Evolutionary conservation across 2,329 filamentous ascomycete genomes (phyloP).

Genomic region (Aureobasidium lini): DNA sequence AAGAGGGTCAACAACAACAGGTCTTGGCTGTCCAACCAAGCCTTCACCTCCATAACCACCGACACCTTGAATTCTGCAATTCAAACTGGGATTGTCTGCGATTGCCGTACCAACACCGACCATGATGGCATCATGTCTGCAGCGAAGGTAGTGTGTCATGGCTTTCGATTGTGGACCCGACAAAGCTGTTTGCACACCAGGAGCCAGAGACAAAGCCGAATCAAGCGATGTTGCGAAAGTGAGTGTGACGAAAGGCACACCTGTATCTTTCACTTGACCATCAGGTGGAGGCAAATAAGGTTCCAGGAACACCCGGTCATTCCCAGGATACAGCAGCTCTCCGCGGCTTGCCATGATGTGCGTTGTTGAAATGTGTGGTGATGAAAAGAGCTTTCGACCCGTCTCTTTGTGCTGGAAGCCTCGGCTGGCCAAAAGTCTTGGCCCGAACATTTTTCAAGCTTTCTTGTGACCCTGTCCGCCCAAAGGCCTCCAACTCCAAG

Average conservation of each 20-base stretch:
- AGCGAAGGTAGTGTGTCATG: slow-evolving; percentile 88
- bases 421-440: slow-evolving; percentile 9
- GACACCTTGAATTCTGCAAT: slow-evolving; percentile 63
- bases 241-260: slow-evolving; percentile 57
- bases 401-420: not conserved
- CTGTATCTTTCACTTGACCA: not conserved
- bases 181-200: slow-evolving; percentile 72
- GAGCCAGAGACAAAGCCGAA: slow-evolving; percentile 65
- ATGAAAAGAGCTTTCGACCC: not conserved
- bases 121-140: slow-evolving; percentile 74
- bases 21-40: slow-evolving; percentile 61
- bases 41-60: slow-evolving; percentile 48
- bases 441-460: slow-evolving; percentile 1
- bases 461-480: slow-evolving; percentile 7
- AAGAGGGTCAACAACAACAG: slow-evolving; percentile 72
- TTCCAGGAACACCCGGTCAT: slow-evolving; percentile 40
- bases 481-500: not conserved
- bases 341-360: slow-evolving; percentile 15
- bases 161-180: slow-evolving; percentile 78
- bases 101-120: slow-evolving; percentile 78
- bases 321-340: slow-evolving; percentile 32
- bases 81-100: slow-evolving; percentile 78
- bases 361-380: not conserved
- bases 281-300: slow-evolving; percentile 37
- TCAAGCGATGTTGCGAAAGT: slow-evolving; percentile 92